Conservation (phyloP, 164 flowering plant genomes). For the Annona cherimola region DNA sequence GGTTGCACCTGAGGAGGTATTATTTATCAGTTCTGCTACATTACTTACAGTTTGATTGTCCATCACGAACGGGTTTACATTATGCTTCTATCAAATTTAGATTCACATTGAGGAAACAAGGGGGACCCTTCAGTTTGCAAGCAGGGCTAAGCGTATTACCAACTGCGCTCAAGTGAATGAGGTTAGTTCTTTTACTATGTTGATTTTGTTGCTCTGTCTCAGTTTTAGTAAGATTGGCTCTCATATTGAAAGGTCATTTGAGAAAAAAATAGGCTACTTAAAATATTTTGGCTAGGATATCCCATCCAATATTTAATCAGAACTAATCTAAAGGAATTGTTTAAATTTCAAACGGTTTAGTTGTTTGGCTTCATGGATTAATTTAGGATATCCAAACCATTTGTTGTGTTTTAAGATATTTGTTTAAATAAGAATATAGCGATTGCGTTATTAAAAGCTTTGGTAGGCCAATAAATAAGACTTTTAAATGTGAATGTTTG, state of each 20-base stretch:
- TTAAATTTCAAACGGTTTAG: too few relatives aligned
- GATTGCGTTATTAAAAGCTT: too few relatives aligned
- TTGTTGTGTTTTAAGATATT: too few relatives aligned
- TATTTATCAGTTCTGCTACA: not conserved
- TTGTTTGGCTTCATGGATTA: too few relatives aligned
- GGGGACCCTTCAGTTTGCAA: constrained; percentile 98
- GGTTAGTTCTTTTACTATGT: constrained; percentile 34
- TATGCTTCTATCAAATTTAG: constrained; percentile 26
- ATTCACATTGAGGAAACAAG: constrained; percentile 88
- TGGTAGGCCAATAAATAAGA: too few relatives aligned
- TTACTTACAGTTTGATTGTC: not conserved
- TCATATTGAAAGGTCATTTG: not conserved
- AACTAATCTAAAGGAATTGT: too few relatives aligned
- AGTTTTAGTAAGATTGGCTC: not conserved
- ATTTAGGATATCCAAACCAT: too few relatives aligned
- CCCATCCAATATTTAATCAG: not conserved
- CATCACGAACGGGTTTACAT: not conserved
- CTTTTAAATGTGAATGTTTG: too few relatives aligned
- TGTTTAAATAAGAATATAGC: too few relatives aligned
- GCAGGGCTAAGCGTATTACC: constrained; percentile 89
- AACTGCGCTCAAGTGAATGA: constrained; percentile 97
- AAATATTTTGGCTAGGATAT: not conserved
- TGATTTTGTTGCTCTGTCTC: not conserved
- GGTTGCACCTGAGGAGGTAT: constrained; percentile 95
- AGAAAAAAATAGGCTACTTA: not conserved